Conservation (phyloP, 805 yeast genomes). For the Candida incommunis region DNA sequence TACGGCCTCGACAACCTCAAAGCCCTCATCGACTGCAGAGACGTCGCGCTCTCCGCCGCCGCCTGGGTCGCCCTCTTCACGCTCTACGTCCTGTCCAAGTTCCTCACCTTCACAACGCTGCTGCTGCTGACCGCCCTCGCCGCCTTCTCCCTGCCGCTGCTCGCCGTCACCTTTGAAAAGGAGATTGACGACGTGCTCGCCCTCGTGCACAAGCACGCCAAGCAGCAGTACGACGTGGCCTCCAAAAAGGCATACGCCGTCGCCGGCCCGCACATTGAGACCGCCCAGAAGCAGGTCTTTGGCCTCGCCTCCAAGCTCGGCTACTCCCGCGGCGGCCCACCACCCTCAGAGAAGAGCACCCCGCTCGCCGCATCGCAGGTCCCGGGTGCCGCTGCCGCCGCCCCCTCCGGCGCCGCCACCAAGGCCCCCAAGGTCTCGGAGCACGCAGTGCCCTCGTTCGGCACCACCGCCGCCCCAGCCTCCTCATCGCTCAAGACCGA, state of each 20-base stretch:
- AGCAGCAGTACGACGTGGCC: conserved; percentile 12
- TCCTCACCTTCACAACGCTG: conserved; percentile 61
- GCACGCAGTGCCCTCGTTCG: conserved; percentile 3
- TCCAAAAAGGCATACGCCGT: conserved; percentile 14
- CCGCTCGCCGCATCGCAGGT: conserved; percentile 11
- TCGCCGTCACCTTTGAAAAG: conserved; percentile 60
- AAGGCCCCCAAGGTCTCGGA: conserved; percentile 8
- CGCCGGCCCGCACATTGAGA: conserved; percentile 24
- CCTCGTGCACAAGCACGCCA: conserved; percentile 13
- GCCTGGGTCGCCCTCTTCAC: conserved; percentile 55
- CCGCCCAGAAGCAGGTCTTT: conserved; percentile 14
- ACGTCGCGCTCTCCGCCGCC: conserved; percentile 39
- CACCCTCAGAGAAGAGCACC: conserved; percentile 8
- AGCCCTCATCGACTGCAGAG: conserved; percentile 30
- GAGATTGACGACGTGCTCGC: conserved; percentile 46
- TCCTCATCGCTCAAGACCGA: conserved; percentile 5
- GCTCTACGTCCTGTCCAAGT: conserved; percentile 56
- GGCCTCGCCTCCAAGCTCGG: conserved; percentile 14
- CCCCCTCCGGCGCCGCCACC: conserved; percentile 5
- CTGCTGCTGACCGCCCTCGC: conserved; percentile 40
- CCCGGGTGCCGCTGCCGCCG: conserved; percentile 16
- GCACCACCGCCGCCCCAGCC: conserved; percentile 6
- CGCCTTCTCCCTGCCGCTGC: conserved; percentile 61
- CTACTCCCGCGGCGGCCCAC: conserved; percentile 22
- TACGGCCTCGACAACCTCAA: conserved; percentile 21